Conservation (phyloP, 1,139 yeast genomes). For the Debaryomycetaceae sp. region DNA sequence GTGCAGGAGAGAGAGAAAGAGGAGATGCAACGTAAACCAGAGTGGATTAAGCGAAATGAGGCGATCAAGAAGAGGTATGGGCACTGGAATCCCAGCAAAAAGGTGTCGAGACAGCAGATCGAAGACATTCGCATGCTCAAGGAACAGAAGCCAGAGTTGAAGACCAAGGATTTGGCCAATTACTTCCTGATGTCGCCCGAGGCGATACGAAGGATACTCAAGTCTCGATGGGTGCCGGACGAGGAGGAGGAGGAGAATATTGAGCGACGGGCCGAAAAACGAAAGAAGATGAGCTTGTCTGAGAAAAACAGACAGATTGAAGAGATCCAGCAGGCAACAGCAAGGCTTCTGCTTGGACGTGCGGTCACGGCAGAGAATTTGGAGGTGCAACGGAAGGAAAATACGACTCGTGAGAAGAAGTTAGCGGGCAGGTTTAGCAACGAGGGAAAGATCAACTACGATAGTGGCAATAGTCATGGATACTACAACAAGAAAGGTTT, state of each 20-base stretch:
- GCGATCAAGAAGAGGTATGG: conserved; percentile 60
- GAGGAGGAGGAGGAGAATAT: conserved; percentile 48
- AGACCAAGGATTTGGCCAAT: conserved; percentile 58
- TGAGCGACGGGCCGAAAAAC: conserved; percentile 44
- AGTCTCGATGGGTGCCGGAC: conserved; percentile 72
- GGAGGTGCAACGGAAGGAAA: neutral
- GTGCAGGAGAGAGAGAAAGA: conserved; percentile 11
- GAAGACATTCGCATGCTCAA: conserved; percentile 59
- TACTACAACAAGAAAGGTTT: conserved; percentile 8
- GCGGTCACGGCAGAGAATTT: conserved; percentile 3
- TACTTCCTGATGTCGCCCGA: conserved; percentile 77
- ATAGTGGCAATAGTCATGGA: conserved; percentile 11
- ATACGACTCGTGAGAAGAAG: neutral
- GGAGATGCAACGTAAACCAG: conserved; percentile 17
- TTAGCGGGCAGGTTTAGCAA: conserved; percentile 2
- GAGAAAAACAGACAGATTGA: conserved; percentile 7
- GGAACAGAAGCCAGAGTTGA: conserved; percentile 55
- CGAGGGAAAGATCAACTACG: conserved; percentile 12
- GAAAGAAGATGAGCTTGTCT: conserved; percentile 13
- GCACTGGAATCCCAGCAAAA: conserved; percentile 69
- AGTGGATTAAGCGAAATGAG: conserved; percentile 68
- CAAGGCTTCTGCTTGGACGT: conserved; percentile 4
- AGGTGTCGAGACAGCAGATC: conserved; percentile 68
- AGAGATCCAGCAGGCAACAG: conserved; percentile 7
- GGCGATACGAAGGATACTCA: conserved; percentile 74